These are phyloP conservation scores for Salvia splendens DNA, from an alignment of 257 asterid genomes.

Conservation along the genomic window DNA sequence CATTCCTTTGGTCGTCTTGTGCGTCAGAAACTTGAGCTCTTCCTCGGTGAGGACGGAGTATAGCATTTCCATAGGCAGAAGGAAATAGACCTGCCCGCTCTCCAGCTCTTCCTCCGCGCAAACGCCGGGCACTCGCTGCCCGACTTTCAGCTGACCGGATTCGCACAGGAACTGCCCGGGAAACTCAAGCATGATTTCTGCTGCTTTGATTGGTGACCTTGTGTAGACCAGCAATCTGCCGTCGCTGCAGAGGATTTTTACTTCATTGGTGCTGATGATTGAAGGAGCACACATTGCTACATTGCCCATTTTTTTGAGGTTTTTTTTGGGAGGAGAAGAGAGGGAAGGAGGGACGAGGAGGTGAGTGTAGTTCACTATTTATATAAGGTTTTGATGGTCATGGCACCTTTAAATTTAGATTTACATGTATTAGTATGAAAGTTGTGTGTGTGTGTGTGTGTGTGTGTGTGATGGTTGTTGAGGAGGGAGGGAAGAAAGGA, in stretches of 20 bases:
- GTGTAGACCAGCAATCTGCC: conserved; percentile 54
- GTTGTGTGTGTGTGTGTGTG: too few species aligned
- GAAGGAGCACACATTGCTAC: conserved; percentile 67
- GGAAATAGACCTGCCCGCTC: conserved; percentile 46
- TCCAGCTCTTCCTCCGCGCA: conserved; percentile 68
- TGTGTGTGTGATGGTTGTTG: too few species aligned
- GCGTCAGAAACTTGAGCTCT: conserved; percentile 42
- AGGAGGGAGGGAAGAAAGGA: too few species aligned
- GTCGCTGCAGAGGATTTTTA: conserved; percentile 46
- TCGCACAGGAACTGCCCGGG: conserved; percentile 66
- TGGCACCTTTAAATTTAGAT: neutral
- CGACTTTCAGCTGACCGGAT: conserved; percentile 46
- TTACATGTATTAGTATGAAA: neutral
- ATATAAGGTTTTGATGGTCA: neutral
- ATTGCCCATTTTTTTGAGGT: conserved; percentile 52
- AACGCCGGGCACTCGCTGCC: conserved; percentile 54
- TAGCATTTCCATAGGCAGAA: conserved; percentile 71
- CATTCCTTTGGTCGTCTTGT: conserved; percentile 42
- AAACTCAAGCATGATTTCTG: conserved; percentile 61
- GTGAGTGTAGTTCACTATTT: neutral
- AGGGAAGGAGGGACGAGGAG: neutral
- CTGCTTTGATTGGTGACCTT: conserved; percentile 43
- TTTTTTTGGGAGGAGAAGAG: neutral
- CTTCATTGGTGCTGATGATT: conserved; percentile 40
- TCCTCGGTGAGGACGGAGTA: conserved; percentile 68